Evolutionary conservation across 257 asterid species (phyloP).

Genomic region (Gentiana straminea): DNA sequence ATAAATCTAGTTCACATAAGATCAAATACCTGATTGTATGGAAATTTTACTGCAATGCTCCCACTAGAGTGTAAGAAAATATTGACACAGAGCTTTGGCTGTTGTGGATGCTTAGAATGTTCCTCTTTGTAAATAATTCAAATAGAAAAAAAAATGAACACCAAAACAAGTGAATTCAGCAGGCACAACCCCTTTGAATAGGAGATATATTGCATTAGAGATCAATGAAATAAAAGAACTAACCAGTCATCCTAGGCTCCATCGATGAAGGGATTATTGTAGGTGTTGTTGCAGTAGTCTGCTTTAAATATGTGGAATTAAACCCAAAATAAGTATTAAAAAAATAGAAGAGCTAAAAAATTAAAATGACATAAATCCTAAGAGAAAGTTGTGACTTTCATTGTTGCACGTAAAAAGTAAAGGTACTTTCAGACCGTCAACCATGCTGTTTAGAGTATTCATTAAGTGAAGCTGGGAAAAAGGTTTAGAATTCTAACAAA

Average conservation of each 20-base stretch:
- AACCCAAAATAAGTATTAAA: background rate
- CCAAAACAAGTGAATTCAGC: slow-evolving; percentile 6
- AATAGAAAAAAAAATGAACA: slow-evolving; percentile 9
- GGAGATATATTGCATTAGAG: background rate
- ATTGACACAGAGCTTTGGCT: slow-evolving; percentile 37
- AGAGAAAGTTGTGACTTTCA: background rate
- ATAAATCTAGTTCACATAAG: slow-evolving; percentile 11
- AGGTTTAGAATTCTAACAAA: no score
- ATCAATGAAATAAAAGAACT: background rate
- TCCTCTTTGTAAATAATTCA: slow-evolving; percentile 24
- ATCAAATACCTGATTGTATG: slow-evolving; percentile 46
- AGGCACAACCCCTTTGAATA: no score
- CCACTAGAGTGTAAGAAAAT: slow-evolving; percentile 73
- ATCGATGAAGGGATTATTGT: background rate
- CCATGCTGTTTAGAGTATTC: background rate
- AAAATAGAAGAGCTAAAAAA: background rate
- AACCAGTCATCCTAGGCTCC: slow-evolving; percentile 1
- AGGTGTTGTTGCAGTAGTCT: slow-evolving; percentile 2
- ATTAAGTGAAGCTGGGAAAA: background rate
- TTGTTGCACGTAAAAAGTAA: background rate
- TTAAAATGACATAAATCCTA: background rate
- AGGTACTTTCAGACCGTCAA: no score
- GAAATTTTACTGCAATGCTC: slow-evolving; percentile 68
- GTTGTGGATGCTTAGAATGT: slow-evolving; percentile 33
- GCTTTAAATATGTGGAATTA: background rate